Percentiles rank a stretch among this genome's conserved stretches.
Conservation (phyloP, 768 basidiomycete genomes). For the Mycena crocata region DNA sequence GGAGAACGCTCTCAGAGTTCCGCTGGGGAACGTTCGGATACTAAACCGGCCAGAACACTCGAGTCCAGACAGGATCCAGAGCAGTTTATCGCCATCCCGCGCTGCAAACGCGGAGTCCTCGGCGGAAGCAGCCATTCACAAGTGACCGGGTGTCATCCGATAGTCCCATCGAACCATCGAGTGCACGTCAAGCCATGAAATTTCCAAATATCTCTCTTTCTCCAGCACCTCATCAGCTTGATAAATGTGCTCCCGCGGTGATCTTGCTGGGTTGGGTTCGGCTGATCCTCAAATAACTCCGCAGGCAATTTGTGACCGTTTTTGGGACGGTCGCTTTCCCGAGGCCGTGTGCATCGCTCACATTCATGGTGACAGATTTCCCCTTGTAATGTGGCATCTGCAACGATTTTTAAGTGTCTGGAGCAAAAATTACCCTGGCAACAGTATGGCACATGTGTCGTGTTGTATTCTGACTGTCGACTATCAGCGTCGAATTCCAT, state of each 20-base stretch:
- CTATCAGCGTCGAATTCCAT: too few relatives aligned
- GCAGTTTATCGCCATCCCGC: conserved; percentile 10
- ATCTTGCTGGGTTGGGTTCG: not conserved
- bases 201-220: conserved; percentile 5
- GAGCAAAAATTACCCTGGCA: not conserved
- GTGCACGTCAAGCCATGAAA: conserved; percentile 8
- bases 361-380: not conserved
- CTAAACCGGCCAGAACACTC: conserved; percentile 13
- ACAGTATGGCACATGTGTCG: not conserved
- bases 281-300: not conserved
- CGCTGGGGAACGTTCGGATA: conserved; percentile 15
- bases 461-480: not conserved
- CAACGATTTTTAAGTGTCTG: not conserved
- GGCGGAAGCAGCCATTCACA: conserved; percentile 13
- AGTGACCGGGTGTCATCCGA: not conserved
- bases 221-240: not conserved
- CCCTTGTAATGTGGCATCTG: not conserved
- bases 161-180: conserved; percentile 8
- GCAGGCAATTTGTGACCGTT: not conserved
- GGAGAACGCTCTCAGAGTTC: not conserved
- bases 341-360: conserved; percentile 10
- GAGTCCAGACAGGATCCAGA: conserved; percentile 2
- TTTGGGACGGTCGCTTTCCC: not conserved
- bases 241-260: conserved; percentile 13
- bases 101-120: conserved; percentile 18